These are phyloP conservation scores for Conringia planisiliqua DNA, from an alignment of 345 rosid genomes.

Conservation along the genomic window DNA sequence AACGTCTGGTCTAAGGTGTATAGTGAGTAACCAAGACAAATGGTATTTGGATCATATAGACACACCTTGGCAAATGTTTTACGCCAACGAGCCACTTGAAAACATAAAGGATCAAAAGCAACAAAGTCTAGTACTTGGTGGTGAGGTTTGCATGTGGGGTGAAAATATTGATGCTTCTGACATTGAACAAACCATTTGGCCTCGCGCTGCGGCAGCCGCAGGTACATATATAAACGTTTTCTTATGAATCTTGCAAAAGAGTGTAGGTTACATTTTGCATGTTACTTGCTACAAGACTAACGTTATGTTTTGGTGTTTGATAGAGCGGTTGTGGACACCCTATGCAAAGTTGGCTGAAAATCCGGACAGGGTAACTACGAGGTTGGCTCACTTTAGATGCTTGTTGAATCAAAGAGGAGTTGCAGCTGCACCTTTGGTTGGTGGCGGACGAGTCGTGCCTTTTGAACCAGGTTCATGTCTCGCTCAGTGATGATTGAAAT, in stretches of 20 bases:
- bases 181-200: constrained; percentile 80
- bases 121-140: constrained; percentile 62
- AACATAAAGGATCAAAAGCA: constrained; percentile 39
- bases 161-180: constrained; percentile 58
- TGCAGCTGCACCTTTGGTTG: constrained; percentile 58
- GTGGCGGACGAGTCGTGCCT: constrained; percentile 51
- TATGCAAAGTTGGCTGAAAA: constrained; percentile 47
- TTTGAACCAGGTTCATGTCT: constrained; percentile 62
- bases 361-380: constrained; percentile 37
- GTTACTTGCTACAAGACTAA: background rate
- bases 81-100: constrained; percentile 56
- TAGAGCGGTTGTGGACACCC: constrained; percentile 73
- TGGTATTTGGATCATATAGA: constrained; percentile 75
- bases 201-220: constrained; percentile 83
- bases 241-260: background rate
- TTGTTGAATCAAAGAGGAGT: constrained; percentile 66
- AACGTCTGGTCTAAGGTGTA: constrained; percentile 59
- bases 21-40: constrained; percentile 72
- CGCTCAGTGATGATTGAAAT: constrained; percentile 31
- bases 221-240: constrained; percentile 32
- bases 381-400: constrained; percentile 70
- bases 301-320: background rate
- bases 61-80: constrained; percentile 53
- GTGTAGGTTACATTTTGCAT: background rate
- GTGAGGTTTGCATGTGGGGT: constrained; percentile 88